Evolutionary conservation across 2,329 filamentous ascomycete species (phyloP).

Genomic region (Seiridium unicorne): DNA sequence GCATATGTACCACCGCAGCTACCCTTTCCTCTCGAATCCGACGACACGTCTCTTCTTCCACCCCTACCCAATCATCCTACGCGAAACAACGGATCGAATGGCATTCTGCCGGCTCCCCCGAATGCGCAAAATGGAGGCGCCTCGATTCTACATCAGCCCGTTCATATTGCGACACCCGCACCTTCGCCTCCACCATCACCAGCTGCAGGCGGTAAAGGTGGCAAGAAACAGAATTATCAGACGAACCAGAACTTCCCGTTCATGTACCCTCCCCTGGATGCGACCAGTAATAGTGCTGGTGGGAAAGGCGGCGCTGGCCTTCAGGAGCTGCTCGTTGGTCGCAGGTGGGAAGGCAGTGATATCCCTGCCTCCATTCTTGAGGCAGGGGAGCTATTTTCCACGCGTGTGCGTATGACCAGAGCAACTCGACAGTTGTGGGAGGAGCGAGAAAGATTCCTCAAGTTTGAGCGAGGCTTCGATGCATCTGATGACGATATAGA

Average conservation of each 20-base stretch:
- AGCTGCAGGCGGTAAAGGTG: constrained; percentile 80
- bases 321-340: constrained; percentile 76
- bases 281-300: constrained; percentile 82
- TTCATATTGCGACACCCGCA: constrained; percentile 97
- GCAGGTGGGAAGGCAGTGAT: constrained; percentile 90
- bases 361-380: constrained; percentile 94
- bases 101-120: constrained; percentile 57
- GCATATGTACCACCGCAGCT: constrained; percentile 89
- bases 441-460: constrained; percentile 86
- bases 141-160: constrained; percentile 91
- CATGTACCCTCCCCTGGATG: constrained; percentile 90
- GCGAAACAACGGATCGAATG: constrained; percentile 57
- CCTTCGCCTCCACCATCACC: constrained; percentile 95
- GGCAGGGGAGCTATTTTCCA: constrained; percentile 88
- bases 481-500: constrained; percentile 44
- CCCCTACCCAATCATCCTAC: constrained; percentile 75
- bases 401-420: constrained; percentile 84
- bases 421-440: constrained; percentile 94
- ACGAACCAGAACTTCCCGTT: constrained; percentile 99
- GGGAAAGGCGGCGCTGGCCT: constrained; percentile 82
- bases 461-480: constrained; percentile 88
- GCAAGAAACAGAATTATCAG: constrained; percentile 99
- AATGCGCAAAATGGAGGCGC: constrained; percentile 57
- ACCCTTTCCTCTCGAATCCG: constrained; percentile 79
- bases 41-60: constrained; percentile 87